phyloP scores from a whole-genome alignment of 1,284 basidiomycete genomes.

The Phylloporus sp. region DNA sequence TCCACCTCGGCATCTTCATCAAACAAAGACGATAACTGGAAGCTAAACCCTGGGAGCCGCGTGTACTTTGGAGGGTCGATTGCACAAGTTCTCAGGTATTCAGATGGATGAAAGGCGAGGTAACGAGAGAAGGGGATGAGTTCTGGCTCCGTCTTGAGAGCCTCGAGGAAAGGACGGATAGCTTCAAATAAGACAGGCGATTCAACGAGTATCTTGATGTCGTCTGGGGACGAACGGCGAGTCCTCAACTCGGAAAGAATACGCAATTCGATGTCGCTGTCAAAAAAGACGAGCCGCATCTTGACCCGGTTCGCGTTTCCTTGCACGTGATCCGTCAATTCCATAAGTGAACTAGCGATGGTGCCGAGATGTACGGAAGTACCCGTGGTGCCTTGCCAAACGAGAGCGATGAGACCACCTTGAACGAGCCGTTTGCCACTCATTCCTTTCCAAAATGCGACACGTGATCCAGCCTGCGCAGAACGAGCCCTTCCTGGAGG shows the following conservation, averaged over 20 bases:
- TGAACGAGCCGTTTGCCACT: conserved; percentile 55
- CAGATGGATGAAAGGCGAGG: conserved; percentile 45
- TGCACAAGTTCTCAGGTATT: conserved; percentile 34
- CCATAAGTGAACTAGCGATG: conserved; percentile 44
- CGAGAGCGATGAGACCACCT: conserved; percentile 60
- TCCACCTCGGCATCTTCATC: conserved; percentile 19
- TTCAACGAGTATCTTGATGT: conserved; percentile 52
- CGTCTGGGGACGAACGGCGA: conserved; percentile 8
- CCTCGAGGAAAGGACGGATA: conserved; percentile 63
- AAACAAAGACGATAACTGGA: conserved; percentile 51
- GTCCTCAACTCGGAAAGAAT: conserved; percentile 44
- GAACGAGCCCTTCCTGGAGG: conserved; percentile 58
- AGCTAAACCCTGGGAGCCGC: conserved; percentile 49
- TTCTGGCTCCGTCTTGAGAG: conserved; percentile 53
- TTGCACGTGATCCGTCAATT: conserved; percentile 46
- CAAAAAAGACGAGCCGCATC: conserved; percentile 56
- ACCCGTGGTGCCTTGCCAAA: conserved; percentile 42
- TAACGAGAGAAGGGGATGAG: conserved; percentile 57
- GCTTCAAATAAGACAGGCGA: conserved; percentile 63
- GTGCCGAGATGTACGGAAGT: conserved; percentile 52
- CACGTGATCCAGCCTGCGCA: conserved; percentile 37
- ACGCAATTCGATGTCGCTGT: conserved; percentile 48
- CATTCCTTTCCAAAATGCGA: conserved; percentile 56
- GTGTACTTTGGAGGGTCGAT: conserved; percentile 57
- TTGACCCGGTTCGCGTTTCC: conserved; percentile 35